phyloP scores from a whole-genome alignment of 768 basidiomycete genomes.

The Brasilioporus rufonigricans region DNA sequence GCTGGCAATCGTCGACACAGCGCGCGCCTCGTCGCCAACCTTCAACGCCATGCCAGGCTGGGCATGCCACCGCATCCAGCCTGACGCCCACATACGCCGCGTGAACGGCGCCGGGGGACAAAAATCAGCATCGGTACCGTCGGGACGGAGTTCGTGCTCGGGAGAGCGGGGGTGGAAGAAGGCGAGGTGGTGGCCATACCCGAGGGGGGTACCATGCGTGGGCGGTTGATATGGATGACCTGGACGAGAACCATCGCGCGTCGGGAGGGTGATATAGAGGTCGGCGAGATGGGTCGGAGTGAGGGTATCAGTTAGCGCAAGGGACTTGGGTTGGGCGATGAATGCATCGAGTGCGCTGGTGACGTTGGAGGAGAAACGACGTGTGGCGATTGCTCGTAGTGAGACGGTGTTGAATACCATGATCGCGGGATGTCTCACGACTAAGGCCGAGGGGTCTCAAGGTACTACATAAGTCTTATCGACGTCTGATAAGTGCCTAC shows the following conservation, averaged over 20 bases:
- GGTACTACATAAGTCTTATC: too few relatives aligned
- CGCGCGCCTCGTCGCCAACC: conserved; percentile 51
- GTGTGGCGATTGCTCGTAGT: neutral
- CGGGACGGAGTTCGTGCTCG: conserved; percentile 53
- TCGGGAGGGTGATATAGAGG: conserved; percentile 69
- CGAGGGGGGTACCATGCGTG: conserved; percentile 40
- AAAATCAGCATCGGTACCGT: conserved; percentile 71
- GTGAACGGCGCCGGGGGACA: conserved; percentile 73
- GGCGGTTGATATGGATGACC: conserved; percentile 42
- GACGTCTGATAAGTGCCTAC: too few relatives aligned
- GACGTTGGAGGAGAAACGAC: conserved; percentile 14
- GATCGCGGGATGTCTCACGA: too few relatives aligned
- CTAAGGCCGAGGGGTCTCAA: too few relatives aligned
- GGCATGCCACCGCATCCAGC: conserved; percentile 60
- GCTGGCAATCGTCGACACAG: conserved; percentile 45
- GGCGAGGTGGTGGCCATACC: conserved; percentile 66
- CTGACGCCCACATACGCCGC: conserved; percentile 81
- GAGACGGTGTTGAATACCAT: neutral
- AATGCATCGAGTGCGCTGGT: conserved; percentile 45
- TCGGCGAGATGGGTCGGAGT: conserved; percentile 57
- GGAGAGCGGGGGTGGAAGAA: conserved; percentile 72
- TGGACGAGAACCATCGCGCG: conserved; percentile 55
- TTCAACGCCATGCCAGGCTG: conserved; percentile 39
- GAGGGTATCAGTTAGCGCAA: conserved; percentile 49
- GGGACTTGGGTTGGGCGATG: conserved; percentile 48